These are phyloP conservation scores for Talaromyces funiculosus DNA, from an alignment of 2,329 filamentous ascomycete species.

Conservation along the genomic window DNA sequence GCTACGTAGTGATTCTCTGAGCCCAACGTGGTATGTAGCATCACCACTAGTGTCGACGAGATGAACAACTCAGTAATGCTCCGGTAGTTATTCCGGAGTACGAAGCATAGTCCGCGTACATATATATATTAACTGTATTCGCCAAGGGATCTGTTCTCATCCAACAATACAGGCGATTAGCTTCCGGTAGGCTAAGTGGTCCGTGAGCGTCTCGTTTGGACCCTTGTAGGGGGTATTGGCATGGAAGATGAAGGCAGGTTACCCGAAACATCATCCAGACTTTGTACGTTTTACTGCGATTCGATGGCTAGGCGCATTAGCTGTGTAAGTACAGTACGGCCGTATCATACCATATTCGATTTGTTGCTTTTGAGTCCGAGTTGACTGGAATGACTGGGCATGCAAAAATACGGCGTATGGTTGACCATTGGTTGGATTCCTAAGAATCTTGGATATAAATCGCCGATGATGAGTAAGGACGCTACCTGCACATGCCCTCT, in stretches of 20 bases:
- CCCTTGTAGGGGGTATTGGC: neutral
- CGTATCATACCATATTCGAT: neutral
- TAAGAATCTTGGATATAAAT: neutral
- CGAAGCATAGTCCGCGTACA: neutral
- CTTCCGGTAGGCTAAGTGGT: neutral
- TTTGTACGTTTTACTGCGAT: neutral
- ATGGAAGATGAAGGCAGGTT: neutral
- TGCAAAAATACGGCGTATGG: neutral
- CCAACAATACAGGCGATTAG: neutral
- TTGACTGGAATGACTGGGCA: neutral
- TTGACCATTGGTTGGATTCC: neutral
- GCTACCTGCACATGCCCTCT: neutral
- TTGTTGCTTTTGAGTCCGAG: neutral
- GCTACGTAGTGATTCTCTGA: no score
- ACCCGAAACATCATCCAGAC: neutral
- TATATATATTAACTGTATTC: no score
- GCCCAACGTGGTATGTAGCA: conserved; percentile 3
- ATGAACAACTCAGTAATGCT: neutral
- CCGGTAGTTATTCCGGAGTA: neutral
- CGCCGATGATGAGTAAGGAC: neutral
- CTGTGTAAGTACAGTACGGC: neutral
- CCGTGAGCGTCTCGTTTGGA: conserved; percentile 10
- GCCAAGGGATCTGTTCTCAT: neutral
- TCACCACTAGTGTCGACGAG: neutral
- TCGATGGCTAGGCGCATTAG: conserved; percentile 4